A percentile compares a stretch with the other conserved stretches of the same genome.
Evolutionary conservation across 2,329 filamentous ascomycete species (phyloP).

Genomic region (Cucurbitaria berberidis): DNA sequence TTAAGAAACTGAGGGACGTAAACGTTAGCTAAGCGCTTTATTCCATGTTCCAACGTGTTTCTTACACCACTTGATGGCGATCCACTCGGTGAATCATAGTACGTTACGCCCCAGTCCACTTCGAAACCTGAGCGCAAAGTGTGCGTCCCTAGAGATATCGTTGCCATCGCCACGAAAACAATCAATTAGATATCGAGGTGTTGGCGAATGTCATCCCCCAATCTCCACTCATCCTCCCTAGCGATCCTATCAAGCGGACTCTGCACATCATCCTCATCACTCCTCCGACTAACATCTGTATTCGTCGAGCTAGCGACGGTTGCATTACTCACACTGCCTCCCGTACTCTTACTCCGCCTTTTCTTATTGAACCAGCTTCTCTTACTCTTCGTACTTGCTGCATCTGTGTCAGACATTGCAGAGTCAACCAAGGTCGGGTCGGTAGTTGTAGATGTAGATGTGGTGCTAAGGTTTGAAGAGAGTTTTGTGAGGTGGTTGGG

Average conservation of each 20-base stretch:
- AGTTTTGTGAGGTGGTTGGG: conserved; percentile 28
- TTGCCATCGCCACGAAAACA: neutral
- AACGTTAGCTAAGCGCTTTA: neutral
- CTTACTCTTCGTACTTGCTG: conserved; percentile 41
- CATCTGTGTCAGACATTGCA: conserved; percentile 37
- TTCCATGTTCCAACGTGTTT: neutral
- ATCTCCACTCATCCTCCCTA: conserved; percentile 69
- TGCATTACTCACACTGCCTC: conserved; percentile 38
- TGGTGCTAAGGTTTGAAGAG: conserved; percentile 32
- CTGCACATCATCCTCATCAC: conserved; percentile 58
- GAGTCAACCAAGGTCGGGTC: conserved; percentile 35
- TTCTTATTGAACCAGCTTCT: conserved; percentile 48
- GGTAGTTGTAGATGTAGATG: conserved; percentile 28
- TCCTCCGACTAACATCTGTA: conserved; percentile 39
- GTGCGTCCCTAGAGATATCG: neutral
- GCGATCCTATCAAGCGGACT: conserved; percentile 57
- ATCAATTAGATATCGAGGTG: conserved; percentile 68
- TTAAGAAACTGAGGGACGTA: neutral
- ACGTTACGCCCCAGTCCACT: neutral
- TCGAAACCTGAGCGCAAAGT: neutral
- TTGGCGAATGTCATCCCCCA: conserved; percentile 86
- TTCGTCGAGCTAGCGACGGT: conserved; percentile 39
- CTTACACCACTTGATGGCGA: neutral
- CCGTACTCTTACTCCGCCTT: conserved; percentile 30
- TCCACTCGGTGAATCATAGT: neutral